phyloP scores from a whole-genome alignment of 306 rosid genomes.

The Dryas drummondii region DNA sequence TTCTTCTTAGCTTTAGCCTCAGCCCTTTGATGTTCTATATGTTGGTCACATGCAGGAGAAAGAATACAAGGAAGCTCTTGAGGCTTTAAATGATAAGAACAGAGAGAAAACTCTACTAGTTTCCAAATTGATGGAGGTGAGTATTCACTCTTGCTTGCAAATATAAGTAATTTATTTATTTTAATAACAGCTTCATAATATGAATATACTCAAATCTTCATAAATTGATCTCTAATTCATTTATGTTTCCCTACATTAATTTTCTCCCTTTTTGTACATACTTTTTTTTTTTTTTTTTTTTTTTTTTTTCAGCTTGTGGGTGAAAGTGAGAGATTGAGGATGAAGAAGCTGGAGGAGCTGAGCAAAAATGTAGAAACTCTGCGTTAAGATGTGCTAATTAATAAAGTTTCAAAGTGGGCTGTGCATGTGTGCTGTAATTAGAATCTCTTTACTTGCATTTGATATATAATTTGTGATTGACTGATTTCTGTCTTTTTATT shows the following conservation, averaged over 20 bases:
- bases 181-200: not conserved
- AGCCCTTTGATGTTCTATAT: not conserved
- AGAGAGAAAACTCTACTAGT: conserved; percentile 62
- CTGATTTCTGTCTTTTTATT: conserved; percentile 25
- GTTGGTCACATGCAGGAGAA: conserved; percentile 55
- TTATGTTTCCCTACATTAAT: not conserved
- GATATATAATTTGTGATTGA: not conserved
- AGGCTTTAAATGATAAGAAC: conserved; percentile 81
- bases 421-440: conserved; percentile 46
- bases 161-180: not conserved
- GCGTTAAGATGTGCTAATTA: conserved; percentile 38
- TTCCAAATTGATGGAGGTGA: conserved; percentile 53
- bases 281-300: not conserved
- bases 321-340: conserved; percentile 60
- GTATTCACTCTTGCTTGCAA: not conserved
- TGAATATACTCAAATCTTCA: not conserved
- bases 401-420: conserved; percentile 25
- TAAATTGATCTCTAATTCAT: not conserved
- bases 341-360: conserved; percentile 95
- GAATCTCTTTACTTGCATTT: conserved; percentile 5
- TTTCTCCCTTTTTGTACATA: not conserved
- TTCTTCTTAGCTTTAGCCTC: not conserved
- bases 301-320: conserved; percentile 38
- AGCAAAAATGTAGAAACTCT: conserved; percentile 70
- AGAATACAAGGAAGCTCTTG: conserved; percentile 89